Conservation (phyloP, 345 rosid genomes). For the Corymbia maculata region DNA sequence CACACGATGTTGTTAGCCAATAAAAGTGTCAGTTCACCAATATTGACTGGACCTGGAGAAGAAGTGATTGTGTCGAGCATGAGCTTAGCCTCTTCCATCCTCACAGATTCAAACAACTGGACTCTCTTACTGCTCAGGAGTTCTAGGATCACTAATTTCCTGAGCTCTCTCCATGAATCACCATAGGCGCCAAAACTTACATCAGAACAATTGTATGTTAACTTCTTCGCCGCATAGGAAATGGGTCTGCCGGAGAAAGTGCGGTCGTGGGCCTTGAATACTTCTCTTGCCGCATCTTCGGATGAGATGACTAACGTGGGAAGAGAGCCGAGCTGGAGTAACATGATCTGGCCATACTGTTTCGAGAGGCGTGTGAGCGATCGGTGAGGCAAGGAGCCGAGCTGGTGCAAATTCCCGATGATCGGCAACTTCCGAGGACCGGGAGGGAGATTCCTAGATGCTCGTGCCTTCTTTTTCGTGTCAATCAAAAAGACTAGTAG, state of each 20-base stretch:
- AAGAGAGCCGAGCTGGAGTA: conserved; percentile 29
- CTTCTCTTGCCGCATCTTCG: conserved; percentile 13
- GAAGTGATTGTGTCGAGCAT: conserved; percentile 5
- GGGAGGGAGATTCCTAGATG: conserved; percentile 14
- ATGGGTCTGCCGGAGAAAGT: conserved; percentile 25
- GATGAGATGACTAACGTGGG: conserved; percentile 38
- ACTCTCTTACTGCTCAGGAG: conserved; percentile 31
- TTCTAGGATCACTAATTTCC: conserved; percentile 21
- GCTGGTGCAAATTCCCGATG: conserved; percentile 33
- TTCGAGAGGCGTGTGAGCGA: conserved; percentile 20
- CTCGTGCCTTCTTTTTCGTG: background rate
- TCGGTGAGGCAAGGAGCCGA: conserved; percentile 11
- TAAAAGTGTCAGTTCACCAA: conserved; percentile 4
- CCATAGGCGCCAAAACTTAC: conserved; percentile 26
- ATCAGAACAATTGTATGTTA: conserved; percentile 10
- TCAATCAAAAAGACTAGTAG: background rate
- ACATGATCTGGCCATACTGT: conserved; percentile 29
- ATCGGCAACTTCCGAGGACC: conserved; percentile 29
- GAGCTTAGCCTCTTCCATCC: conserved; percentile 18
- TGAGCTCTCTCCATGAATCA: conserved; percentile 22
- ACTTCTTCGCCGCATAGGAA: background rate
- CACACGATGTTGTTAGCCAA: conserved; percentile 18
- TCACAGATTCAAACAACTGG: conserved; percentile 14
- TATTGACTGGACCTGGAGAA: conserved; percentile 6
- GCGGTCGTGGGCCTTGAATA: conserved; percentile 27